Conservation (phyloP, 2,329 filamentous ascomycete genomes). For the Fusarium sp. region DNA sequence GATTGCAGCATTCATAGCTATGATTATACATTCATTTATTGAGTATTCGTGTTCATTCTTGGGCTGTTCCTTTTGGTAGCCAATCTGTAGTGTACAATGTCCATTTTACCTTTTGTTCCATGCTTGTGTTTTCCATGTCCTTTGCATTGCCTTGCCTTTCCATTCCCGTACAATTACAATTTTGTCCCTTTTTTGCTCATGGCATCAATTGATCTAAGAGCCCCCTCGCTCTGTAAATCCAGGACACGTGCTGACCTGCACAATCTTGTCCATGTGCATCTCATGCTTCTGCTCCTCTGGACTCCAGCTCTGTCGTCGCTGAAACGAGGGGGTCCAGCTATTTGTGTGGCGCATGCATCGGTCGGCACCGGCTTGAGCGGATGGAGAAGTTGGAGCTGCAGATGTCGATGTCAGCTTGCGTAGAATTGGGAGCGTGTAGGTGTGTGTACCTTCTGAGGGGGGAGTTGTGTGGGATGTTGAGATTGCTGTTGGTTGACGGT, state of each 20-base stretch:
- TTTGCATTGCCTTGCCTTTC: not conserved
- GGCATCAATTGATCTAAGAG: not conserved
- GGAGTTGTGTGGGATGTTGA: slow-evolving; percentile 27
- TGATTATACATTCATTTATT: not conserved
- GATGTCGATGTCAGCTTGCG: slow-evolving; percentile 16
- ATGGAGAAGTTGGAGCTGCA: slow-evolving; percentile 31
- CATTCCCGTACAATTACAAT: slow-evolving; percentile 5
- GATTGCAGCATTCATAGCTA: slow-evolving; percentile 18
- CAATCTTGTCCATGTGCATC: slow-evolving; percentile 61
- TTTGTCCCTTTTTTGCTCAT: not conserved
- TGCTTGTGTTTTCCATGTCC: not conserved
- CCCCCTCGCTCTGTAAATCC: slow-evolving; percentile 58
- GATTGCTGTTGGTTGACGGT: slow-evolving; percentile 34
- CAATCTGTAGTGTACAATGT: slow-evolving; percentile 16
- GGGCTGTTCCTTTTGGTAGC: not conserved
- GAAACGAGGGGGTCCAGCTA: slow-evolving; percentile 59
- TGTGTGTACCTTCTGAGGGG: slow-evolving; percentile 21
- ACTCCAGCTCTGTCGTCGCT: slow-evolving; percentile 65
- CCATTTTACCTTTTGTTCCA: not conserved
- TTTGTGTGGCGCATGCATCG: slow-evolving; percentile 52
- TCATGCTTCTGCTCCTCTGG: slow-evolving; percentile 66
- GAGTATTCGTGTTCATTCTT: slow-evolving; percentile 10
- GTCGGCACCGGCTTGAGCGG: slow-evolving; percentile 46
- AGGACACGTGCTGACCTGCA: slow-evolving; percentile 51
- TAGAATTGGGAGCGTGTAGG: not conserved